phyloP scores from a whole-genome alignment of 306 rosid genomes.

The Heteromeles arbutifolia region DNA sequence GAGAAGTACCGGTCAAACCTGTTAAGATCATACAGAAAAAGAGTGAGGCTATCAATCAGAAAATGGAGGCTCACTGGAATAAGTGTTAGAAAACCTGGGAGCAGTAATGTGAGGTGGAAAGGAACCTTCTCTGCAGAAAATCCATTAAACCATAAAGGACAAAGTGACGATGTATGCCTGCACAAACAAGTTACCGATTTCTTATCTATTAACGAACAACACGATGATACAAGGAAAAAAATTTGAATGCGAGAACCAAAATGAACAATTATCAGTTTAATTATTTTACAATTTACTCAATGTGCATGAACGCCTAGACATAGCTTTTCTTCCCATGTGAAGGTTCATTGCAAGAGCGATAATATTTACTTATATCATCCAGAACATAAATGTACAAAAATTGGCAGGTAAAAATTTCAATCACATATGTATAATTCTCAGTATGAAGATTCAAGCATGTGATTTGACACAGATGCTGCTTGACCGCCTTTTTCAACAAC shows the following conservation, averaged over 20 bases:
- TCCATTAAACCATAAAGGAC: constrained; percentile 92
- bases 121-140: constrained; percentile 68
- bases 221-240: constrained; percentile 9
- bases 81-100: not conserved
- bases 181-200: constrained; percentile 10
- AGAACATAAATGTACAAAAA: no score
- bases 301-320: not conserved
- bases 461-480: not conserved
- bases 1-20: constrained; percentile 80
- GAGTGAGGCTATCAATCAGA: constrained; percentile 1
- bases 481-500: no score
- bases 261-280: no score
- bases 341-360: not conserved
- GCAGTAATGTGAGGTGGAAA: constrained; percentile 20
- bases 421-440: no score
- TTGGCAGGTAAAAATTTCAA: no score
- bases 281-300: no score
- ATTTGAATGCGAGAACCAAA: not conserved
- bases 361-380: no score
- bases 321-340: not conserved
- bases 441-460: not conserved
- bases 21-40: constrained; percentile 19
- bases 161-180: constrained; percentile 94
- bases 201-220: not conserved
- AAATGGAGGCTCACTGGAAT: constrained; percentile 1